Conservation (phyloP, 768 basidiomycete genomes). For the Tephrocybe rancida region DNA sequence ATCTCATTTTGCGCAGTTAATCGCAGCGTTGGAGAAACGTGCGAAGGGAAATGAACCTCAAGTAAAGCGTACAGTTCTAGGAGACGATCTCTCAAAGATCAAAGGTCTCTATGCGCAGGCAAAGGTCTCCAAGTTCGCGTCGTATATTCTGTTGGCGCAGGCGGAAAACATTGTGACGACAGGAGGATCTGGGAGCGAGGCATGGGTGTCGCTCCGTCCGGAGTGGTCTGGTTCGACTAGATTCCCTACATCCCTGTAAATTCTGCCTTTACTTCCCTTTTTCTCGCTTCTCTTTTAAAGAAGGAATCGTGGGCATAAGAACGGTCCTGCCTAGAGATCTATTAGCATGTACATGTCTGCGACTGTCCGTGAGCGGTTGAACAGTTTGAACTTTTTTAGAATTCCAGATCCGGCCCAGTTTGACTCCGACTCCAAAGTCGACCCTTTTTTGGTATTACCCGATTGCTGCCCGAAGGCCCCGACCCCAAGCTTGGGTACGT, state of each 20-base stretch:
- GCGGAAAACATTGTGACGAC: constrained; percentile 22
- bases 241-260: background rate
- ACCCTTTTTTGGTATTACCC: too few relatives aligned
- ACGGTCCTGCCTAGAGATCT: too few relatives aligned
- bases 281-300: too few relatives aligned
- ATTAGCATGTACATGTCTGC: too few relatives aligned
- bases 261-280: background rate
- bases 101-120: constrained; percentile 21
- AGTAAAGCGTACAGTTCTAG: constrained; percentile 15
- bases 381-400: too few relatives aligned
- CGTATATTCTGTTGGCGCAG: constrained; percentile 24
- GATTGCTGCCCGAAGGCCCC: too few relatives aligned
- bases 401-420: too few relatives aligned
- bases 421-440: too few relatives aligned
- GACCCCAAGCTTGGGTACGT: background rate
- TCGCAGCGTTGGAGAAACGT: constrained; percentile 8
- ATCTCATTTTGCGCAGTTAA: constrained; percentile 10
- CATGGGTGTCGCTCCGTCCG: constrained; percentile 25
- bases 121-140: constrained; percentile 22
- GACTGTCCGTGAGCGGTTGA: too few relatives aligned
- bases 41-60: background rate
- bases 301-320: too few relatives aligned
- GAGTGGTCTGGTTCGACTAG: constrained; percentile 13
- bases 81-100: constrained; percentile 20
- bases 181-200: constrained; percentile 19